Evolutionary conservation across 2,329 filamentous ascomycete species (phyloP).

Genomic region (Metarhizium brunneum): DNA sequence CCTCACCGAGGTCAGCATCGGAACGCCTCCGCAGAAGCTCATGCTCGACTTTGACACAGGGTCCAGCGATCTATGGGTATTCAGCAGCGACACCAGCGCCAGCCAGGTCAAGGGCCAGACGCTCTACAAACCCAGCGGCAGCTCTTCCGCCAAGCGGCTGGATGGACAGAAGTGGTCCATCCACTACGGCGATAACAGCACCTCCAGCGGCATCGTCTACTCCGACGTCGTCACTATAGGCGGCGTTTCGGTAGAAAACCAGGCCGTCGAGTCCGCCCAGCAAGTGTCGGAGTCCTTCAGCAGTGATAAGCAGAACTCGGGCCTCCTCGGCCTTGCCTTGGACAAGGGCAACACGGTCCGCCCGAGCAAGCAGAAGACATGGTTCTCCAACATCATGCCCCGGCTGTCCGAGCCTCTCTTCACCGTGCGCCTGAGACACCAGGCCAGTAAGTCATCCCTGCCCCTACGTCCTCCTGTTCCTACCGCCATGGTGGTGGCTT

Average conservation of each 20-base stretch:
- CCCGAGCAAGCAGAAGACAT: conserved; percentile 32
- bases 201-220: conserved; percentile 33
- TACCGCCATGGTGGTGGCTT: neutral
- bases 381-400: conserved; percentile 24
- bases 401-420: conserved; percentile 37
- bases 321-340: conserved; percentile 35
- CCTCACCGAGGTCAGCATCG: conserved; percentile 10
- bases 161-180: conserved; percentile 31
- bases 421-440: conserved; percentile 57
- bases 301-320: conserved; percentile 28
- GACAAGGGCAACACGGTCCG: conserved; percentile 30
- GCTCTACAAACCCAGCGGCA: conserved; percentile 28
- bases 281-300: conserved; percentile 31
- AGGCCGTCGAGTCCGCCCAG: conserved; percentile 34
- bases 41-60: conserved; percentile 14
- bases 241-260: conserved; percentile 26
- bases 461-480: no score
- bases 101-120: conserved; percentile 28
- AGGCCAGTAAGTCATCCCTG: conserved; percentile 11
- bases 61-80: conserved; percentile 22
- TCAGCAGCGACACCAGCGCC: conserved; percentile 32
- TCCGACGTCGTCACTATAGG: conserved; percentile 32
- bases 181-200: conserved; percentile 33
- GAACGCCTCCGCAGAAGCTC: conserved; percentile 11
- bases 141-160: conserved; percentile 27